Base-by-base conservation (phyloP, 148 eudicot genomes). In the Rhododendron molle region DNA sequence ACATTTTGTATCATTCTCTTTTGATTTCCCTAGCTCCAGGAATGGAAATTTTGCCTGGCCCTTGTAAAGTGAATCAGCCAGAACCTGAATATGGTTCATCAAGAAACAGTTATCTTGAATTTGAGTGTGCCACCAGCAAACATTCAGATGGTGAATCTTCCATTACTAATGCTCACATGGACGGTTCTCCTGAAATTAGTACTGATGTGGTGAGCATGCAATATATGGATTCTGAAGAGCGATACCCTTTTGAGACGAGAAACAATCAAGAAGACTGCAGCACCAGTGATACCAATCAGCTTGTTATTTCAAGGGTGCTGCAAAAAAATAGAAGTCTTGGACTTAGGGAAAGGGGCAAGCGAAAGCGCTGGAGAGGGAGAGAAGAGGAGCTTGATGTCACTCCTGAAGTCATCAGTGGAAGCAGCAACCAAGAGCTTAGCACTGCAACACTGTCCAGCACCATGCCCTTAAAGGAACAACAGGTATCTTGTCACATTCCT, bases 321-420 rank as follows among this genome's bases (percentile, higher is more conserved):
- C 98, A 86, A 83, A 90, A 91, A 88, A 88, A 76, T 88, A 93
- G 89, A 91, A 89, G 87, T 89, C 91, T 82, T 84, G 93, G 79
- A 79, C 84, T 85, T 88, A 86, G 91, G 23, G 95, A 92, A 71
- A 90, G 95, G 88, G 92, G 90, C 88, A 94, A 94, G 79, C 94
- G 99, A 72, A 97, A 94, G 90, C 89, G 98, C 71, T 95, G 99
- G 99, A 93, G 93, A 83, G 97, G 93, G 30, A 94, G 98, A 90
- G 86, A 87, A 83, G 98, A 92, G 67, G 86, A 83, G 65, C n/a
- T 83, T 1, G 89, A 90, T 79, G 46, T 86, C 78, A 81, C 84
- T 79, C 83, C 91, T 84, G 90, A 89, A 81, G 72, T 80, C 78
- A 77, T 36, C 20, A 87, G 81, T 88, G 89, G 85, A 81, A 87